A percentile compares a stretch with the other conserved stretches of the same genome.
Conservation (phyloP, 2,329 filamentous ascomycete genomes). For the Talaromyces sp. region DNA sequence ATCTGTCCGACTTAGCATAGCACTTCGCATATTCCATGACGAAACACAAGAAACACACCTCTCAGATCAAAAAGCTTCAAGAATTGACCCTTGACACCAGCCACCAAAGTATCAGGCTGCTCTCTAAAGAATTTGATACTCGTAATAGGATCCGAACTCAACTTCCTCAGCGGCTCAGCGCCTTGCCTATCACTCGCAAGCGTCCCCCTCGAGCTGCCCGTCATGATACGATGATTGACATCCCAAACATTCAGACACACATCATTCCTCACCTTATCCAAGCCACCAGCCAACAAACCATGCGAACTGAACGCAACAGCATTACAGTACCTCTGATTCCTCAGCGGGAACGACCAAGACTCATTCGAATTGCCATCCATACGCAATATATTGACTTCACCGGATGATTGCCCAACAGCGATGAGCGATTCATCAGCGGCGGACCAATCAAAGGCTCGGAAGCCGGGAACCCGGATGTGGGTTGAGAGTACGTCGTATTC, state of each 20-base stretch:
- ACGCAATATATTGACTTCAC: constrained; percentile 58
- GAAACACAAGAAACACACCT: constrained; percentile 47
- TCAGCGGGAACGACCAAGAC: constrained; percentile 54
- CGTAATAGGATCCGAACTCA: constrained; percentile 60
- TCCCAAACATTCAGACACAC: constrained; percentile 65
- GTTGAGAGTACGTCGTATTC: constrained; percentile 53
- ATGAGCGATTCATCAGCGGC: constrained; percentile 56
- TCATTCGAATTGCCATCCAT: constrained; percentile 50
- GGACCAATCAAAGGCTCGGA: constrained; percentile 65
- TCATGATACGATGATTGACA: constrained; percentile 48
- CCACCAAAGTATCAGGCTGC: constrained; percentile 59
- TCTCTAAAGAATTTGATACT: constrained; percentile 62
- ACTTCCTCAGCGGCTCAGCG: constrained; percentile 54
- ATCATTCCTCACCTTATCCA: constrained; percentile 63
- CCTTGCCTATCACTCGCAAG: constrained; percentile 28
- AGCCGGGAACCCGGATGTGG: constrained; percentile 56
- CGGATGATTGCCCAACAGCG: constrained; percentile 59
- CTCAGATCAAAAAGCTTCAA: constrained; percentile 61
- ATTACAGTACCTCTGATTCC: constrained; percentile 62
- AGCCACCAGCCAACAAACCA: constrained; percentile 57
- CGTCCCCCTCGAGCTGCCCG: constrained; percentile 29
- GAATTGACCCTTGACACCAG: constrained; percentile 59
- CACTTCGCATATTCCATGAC: background rate
- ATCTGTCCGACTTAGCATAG: constrained; percentile 25
- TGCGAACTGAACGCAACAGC: constrained; percentile 58